Percentiles rank a stretch among this genome's conserved stretches.
Conservation (phyloP, 2,329 filamentous ascomycete species). For the Cladophialophora bantiana region DNA sequence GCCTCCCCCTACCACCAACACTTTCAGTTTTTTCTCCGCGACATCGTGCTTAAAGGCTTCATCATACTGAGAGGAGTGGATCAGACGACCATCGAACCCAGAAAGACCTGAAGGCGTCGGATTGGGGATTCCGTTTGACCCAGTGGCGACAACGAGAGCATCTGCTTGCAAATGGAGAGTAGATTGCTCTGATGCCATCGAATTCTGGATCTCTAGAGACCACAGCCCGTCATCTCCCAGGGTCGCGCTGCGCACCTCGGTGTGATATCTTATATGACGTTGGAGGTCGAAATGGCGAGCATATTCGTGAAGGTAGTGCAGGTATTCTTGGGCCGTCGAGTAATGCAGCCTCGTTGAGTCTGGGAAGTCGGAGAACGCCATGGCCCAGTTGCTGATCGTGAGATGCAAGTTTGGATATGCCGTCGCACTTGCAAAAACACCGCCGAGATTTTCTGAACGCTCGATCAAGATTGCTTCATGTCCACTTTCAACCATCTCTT, state of each 20-base stretch:
- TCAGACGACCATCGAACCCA: constrained; percentile 16
- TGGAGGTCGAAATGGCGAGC: constrained; percentile 24
- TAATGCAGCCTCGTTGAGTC: constrained; percentile 24
- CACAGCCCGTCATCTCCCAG: constrained; percentile 16
- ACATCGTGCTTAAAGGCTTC: constrained; percentile 21
- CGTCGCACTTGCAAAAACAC: constrained; percentile 25
- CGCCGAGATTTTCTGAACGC: constrained; percentile 19
- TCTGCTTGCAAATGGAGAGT: constrained; percentile 10
- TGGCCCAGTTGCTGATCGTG: constrained; percentile 30
- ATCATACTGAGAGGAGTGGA: constrained; percentile 26
- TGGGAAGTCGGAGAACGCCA: constrained; percentile 29
- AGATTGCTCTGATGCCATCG: background rate
- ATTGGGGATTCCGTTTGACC: constrained; percentile 21
- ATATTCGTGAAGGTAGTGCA: constrained; percentile 26
- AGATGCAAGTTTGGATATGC: constrained; percentile 32
- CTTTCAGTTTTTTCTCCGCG: constrained; percentile 17
- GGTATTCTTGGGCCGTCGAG: constrained; percentile 26
- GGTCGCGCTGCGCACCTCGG: constrained; percentile 12
- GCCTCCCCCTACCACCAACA: constrained; percentile 27
- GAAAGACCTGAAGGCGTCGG: constrained; percentile 5
- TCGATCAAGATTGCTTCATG: constrained; percentile 22
- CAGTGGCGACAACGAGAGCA: constrained; percentile 27
- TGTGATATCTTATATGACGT: constrained; percentile 18
- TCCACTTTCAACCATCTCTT: constrained; percentile 27
- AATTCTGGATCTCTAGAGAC: constrained; percentile 16